These are phyloP conservation scores for Solanum ahanhuiri DNA, from an alignment of 257 asterid genomes.

Conservation along the genomic window DNA sequence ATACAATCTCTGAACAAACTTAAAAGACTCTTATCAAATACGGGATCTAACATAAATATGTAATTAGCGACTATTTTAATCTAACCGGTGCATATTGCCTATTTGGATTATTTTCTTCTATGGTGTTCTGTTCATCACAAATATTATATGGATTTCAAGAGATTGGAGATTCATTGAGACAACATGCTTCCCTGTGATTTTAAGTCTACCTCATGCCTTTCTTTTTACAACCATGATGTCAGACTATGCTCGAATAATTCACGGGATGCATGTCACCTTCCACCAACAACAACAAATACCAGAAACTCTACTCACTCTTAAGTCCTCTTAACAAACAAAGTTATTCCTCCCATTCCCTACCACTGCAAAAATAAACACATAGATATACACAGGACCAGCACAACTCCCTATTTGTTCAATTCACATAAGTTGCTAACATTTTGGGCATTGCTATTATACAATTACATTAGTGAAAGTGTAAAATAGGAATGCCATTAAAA, in stretches of 20 bases:
- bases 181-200: not conserved
- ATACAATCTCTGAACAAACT: not conserved
- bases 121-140: not conserved
- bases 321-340: not conserved
- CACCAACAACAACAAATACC: not conserved
- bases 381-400: not conserved
- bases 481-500: not conserved
- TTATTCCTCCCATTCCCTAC: not conserved
- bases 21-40: not conserved
- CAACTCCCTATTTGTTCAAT: not conserved
- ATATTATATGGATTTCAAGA: not conserved
- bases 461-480: not conserved
- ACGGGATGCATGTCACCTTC: not conserved
- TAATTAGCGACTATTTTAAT: not conserved
- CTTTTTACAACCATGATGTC: not conserved
- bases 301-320: not conserved
- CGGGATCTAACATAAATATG: not conserved
- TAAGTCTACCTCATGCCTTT: not conserved
- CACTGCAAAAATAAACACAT: not conserved
- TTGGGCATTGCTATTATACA: not conserved
- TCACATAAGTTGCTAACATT: not conserved
- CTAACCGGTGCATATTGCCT: not conserved
- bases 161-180: not conserved
- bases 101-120: no score
- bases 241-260: not conserved